phyloP scores from a whole-genome alignment of 352 stramenopile species.

The Phytopythium chamaehyphon region DNA sequence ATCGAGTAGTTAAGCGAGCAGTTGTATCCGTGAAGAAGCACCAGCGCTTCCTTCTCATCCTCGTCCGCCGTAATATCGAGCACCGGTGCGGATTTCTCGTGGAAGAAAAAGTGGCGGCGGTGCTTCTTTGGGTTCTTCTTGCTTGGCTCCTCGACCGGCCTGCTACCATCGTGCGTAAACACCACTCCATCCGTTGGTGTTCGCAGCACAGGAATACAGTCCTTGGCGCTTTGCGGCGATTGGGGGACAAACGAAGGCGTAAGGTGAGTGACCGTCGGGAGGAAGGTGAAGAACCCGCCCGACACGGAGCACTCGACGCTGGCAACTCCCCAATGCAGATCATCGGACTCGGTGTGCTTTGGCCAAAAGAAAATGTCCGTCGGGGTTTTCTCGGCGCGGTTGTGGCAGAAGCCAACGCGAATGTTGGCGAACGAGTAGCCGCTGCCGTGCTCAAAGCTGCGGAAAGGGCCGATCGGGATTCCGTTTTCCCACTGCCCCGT shows the following conservation, averaged over 20 bases:
- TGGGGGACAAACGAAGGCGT: conserved; percentile 33
- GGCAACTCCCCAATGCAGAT: conserved; percentile 67
- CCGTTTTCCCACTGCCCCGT: conserved; percentile 71
- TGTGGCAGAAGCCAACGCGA: conserved; percentile 64
- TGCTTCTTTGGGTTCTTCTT: conserved; percentile 10
- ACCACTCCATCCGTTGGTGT: conserved; percentile 49
- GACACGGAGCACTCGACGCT: conserved; percentile 79
- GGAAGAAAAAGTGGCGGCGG: conserved; percentile 19
- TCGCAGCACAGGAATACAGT: conserved; percentile 34
- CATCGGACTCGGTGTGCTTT: conserved; percentile 29
- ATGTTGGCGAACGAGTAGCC: conserved; percentile 76
- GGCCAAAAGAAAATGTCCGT: conserved; percentile 47
- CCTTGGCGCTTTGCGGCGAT: conserved; percentile 27
- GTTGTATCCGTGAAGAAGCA: conserved; percentile 71
- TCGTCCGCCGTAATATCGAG: conserved; percentile 19
- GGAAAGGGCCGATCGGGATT: conserved; percentile 68
- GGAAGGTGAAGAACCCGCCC: conserved; percentile 67
- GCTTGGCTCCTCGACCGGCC: conserved; percentile 2
- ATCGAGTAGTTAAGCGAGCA: conserved; percentile 66
- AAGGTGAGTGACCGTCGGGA: conserved; percentile 51
- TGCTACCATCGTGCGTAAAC: conserved; percentile 25
- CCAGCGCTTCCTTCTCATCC: conserved; percentile 44
- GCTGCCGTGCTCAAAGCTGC: conserved; percentile 66
- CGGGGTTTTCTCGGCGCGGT: conserved; percentile 26
- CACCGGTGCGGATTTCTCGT: conserved; percentile 29